Evolutionary conservation across 768 basidiomycete genomes (phyloP).

Genomic region (Pleurotus sapidus): DNA sequence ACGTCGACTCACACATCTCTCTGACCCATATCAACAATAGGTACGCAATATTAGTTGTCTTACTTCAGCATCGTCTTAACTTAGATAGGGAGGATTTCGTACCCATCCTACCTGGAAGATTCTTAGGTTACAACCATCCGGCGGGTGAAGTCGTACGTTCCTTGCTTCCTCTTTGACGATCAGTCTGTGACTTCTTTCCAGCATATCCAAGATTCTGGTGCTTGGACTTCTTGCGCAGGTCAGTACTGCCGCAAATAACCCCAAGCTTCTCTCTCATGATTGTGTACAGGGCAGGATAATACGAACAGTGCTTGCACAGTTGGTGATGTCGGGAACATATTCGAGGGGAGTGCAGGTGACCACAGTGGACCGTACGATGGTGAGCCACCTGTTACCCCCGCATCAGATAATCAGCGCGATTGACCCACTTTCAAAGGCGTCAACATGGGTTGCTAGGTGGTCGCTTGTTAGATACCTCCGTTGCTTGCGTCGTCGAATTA

Average conservation of each 20-base stretch:
- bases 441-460: slow-evolving; percentile 1
- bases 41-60: slow-evolving; percentile 24
- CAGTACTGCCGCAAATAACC: slow-evolving; percentile 5
- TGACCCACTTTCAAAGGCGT: not conserved
- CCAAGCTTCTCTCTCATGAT: not conserved
- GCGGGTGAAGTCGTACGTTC: slow-evolving; percentile 37
- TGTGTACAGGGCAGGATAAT: slow-evolving; percentile 54
- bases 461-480: too few species aligned
- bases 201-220: slow-evolving; percentile 44
- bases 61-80: not conserved
- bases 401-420: not conserved
- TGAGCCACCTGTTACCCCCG: not conserved
- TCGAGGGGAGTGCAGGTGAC: slow-evolving; percentile 37
- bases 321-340: slow-evolving; percentile 43
- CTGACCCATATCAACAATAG: slow-evolving; percentile 64
- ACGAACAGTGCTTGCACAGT: slow-evolving; percentile 39
- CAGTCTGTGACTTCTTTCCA: not conserved
- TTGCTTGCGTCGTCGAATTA: too few species aligned
- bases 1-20: slow-evolving; percentile 44
- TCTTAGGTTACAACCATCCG: slow-evolving; percentile 43
- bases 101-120: slow-evolving; percentile 38
- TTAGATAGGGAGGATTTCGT: slow-evolving; percentile 34
- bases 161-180: not conserved
- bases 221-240: slow-evolving; percentile 60
- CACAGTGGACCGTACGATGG: slow-evolving; percentile 42